Evolutionary conservation across 345 rosid species (phyloP), one percentile per base, ranked within the genome.

Genomic region (Boechera stricta): DNA sequence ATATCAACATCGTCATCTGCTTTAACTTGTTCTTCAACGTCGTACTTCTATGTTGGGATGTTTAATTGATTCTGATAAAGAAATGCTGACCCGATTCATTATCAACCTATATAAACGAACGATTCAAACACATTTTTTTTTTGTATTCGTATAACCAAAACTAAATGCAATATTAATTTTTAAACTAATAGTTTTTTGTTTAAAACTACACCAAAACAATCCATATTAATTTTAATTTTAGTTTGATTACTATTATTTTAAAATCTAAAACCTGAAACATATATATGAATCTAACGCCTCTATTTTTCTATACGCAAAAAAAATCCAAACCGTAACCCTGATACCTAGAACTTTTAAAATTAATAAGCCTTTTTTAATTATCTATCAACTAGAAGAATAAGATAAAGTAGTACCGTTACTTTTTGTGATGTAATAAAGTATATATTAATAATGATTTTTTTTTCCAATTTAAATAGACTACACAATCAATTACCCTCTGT

Each of bases 391-490:
- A 47, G 9, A 47, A 5, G 7, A 6, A 16, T 26, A 8, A 18
- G 6, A 21, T 1, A 21, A 2, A 49, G n/a, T 26, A 26, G 16
- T 6, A 31, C 55, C 44, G 1, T 31, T 13, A 16, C 11, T 16
- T 49, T 48, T 2, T 66, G 6, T 0, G 6, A 44, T 42, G 31
- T 12, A 45, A 65, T 1, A 28, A 44, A 42, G 15, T 64, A 13
- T 5, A 42, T 28, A 29, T 45, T 13, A 9, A 13, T 11, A 64
- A 31, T 12, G 3, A n/a, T 3, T 9, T 52, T 21, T 21, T 21
- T 38, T 72, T 12, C 15, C 49, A 8, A 26, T 72, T 21, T 72
- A 72, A 13, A 61, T 61, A 36, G 10, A 16, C 55, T 21, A 10
- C 54, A 28, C 3, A 31, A 2, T 33, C 59, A 7, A 2, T 28